Evolutionary conservation across 2,329 filamentous ascomycete species (phyloP).

Genomic region (Zalaria sp.): DNA sequence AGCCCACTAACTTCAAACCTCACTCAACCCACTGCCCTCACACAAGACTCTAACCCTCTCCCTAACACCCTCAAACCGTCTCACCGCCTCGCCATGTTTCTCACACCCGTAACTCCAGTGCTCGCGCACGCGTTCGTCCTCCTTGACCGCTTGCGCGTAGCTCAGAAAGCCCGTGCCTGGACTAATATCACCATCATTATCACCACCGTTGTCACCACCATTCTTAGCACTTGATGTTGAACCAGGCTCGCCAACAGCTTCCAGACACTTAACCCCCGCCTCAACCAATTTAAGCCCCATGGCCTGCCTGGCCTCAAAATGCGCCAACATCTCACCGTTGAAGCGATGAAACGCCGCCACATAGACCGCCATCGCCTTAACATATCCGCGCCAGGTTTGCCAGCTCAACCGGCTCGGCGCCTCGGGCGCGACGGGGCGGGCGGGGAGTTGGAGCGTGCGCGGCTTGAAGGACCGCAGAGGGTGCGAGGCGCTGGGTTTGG

Average conservation of each 20-base stretch:
- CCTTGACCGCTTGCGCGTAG: conserved; percentile 46
- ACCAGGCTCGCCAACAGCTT: conserved; percentile 33
- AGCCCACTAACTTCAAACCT: not conserved
- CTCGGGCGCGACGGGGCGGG: conserved; percentile 28
- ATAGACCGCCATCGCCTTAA: conserved; percentile 39
- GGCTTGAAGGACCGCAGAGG: conserved; percentile 25
- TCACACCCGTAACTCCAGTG: conserved; percentile 47
- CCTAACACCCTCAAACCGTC: conserved; percentile 39
- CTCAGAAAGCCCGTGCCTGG: conserved; percentile 32
- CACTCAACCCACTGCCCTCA: conserved; percentile 3
- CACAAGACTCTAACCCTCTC: conserved; percentile 22
- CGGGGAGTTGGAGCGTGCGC: conserved; percentile 38
- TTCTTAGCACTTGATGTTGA: too few relatives aligned
- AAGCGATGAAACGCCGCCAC: conserved; percentile 42
- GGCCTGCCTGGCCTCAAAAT: conserved; percentile 40
- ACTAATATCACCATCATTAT: not conserved
- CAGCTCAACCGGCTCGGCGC: conserved; percentile 30
- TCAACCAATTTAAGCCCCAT: conserved; percentile 21
- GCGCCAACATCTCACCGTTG: conserved; percentile 38
- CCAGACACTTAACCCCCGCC: conserved; percentile 34
- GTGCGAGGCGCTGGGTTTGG: conserved; percentile 31
- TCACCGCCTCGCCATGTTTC: conserved; percentile 44
- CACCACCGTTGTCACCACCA: too few relatives aligned
- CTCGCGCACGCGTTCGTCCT: conserved; percentile 49
- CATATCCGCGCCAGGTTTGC: conserved; percentile 36